Evolutionary conservation across 495 filamentous ascomycete species (phyloP), one percentile per base, ranked within the genome.

Genomic region (Corynascus novoguineensis): DNA sequence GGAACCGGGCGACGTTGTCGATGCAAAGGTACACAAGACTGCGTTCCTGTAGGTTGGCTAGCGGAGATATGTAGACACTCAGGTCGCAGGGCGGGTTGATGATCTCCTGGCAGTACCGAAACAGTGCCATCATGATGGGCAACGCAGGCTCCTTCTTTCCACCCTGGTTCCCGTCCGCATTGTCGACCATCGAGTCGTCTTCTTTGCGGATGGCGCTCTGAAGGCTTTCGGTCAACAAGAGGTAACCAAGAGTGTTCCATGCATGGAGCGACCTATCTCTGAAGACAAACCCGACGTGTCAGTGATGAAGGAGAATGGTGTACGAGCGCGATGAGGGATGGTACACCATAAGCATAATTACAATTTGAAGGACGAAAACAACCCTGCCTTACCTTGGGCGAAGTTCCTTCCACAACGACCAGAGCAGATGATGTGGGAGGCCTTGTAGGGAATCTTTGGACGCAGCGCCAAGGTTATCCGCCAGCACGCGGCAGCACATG

Each of bases 11-110:
- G 28, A 57, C 27, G 28, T 61, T 62, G 21, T 51, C 54, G 35
- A 74, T 44, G 21, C 53, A 64, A 1, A 74, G 62, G 15, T 63
- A 64, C 1, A 60, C 55, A n/a, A 74, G 58, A 52, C 67, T 69
- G 3, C 64, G 58, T 22, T 53, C 48, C 10, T n/a, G n/a, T n/a
- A 35, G 32, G 11, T 53, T 50, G 2, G 17, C 35, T 5, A 73
- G 51, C 3, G 65, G 71, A 1, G 50, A 22, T 5, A 49, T 61
- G 53, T 69, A 72, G 2, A 44, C 24, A 11, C 2, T 11, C 9
- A 74, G 56, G 5, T 58, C 31, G 31, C 21, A 58, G 21, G 14
- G 50, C 22, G 61, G 57, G 4, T 40, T 5, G n/a, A 27, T 5
- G 5, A 70, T 57, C 1, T 53, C 38, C 8, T 56, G 35, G 10